phyloP scores from a whole-genome alignment of 768 basidiomycete species.

The Pisolithus orientalis region DNA sequence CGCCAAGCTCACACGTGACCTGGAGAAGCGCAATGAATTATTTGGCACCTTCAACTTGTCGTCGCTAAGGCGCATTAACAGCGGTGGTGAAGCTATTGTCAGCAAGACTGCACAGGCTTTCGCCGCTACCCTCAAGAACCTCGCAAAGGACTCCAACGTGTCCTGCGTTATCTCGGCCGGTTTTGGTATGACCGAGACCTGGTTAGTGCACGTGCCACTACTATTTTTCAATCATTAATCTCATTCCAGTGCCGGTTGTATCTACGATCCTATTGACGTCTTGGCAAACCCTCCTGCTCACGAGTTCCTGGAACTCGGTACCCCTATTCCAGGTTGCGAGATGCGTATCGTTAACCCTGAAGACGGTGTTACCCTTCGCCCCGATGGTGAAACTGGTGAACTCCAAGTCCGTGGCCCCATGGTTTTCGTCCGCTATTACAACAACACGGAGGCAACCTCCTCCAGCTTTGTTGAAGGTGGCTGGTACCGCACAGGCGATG shows the following conservation, averaged over 20 bases:
- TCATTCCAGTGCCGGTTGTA: slow-evolving; percentile 28
- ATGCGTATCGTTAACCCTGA: slow-evolving; percentile 28
- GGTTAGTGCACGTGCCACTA: slow-evolving; percentile 11
- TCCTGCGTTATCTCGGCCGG: slow-evolving; percentile 24
- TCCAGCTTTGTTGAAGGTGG: slow-evolving; percentile 40
- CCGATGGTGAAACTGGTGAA: slow-evolving; percentile 28
- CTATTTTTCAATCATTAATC: not conserved
- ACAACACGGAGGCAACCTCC: slow-evolving; percentile 39
- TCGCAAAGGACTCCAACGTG: slow-evolving; percentile 10
- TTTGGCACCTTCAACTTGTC: slow-evolving; percentile 28
- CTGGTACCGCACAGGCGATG: slow-evolving; percentile 56
- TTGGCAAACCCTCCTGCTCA: slow-evolving; percentile 13
- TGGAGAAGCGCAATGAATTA: slow-evolving; percentile 15
- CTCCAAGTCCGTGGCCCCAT: slow-evolving; percentile 36
- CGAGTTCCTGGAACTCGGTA: slow-evolving; percentile 31
- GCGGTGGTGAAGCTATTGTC: slow-evolving; percentile 39
- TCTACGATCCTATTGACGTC: slow-evolving; percentile 24
- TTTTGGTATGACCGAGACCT: slow-evolving; percentile 42
- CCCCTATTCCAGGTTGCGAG: slow-evolving; percentile 20
- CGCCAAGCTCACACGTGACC: slow-evolving; percentile 31
- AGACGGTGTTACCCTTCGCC: slow-evolving; percentile 17
- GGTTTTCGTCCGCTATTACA: slow-evolving; percentile 38
- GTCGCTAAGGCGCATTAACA: slow-evolving; percentile 29
- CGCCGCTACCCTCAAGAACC: slow-evolving; percentile 23
- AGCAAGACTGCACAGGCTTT: slow-evolving; percentile 32